Evolutionary conservation across 768 basidiomycete genomes (phyloP).

Genomic region (Hemileccinum impolitum): DNA sequence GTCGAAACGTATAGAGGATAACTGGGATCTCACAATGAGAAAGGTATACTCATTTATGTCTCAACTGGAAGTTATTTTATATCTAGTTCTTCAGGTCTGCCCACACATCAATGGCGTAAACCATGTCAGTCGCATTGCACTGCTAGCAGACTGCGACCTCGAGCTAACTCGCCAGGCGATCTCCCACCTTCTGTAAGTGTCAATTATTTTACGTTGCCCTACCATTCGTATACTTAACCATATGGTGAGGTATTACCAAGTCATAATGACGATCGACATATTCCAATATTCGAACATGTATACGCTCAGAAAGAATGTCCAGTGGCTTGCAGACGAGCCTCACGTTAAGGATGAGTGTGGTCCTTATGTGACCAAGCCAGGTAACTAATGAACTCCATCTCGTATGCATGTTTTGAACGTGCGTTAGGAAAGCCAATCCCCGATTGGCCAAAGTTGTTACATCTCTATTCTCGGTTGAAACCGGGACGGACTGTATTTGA

Average conservation of each 20-base stretch:
- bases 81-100: constrained; percentile 46
- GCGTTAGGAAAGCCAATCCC: constrained; percentile 53
- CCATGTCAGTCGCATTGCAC: constrained; percentile 87
- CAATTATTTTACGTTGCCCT: background rate
- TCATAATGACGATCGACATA: constrained; percentile 94
- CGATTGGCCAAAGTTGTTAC: constrained; percentile 85
- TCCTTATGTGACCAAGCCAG: constrained; percentile 80
- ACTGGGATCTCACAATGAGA: constrained; percentile 94
- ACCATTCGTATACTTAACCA: constrained; percentile 3
- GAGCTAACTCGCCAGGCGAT: constrained; percentile 81
- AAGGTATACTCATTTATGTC: constrained; percentile 50
- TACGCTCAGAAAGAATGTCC: constrained; percentile 79
- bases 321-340: constrained; percentile 81
- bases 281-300: constrained; percentile 99
- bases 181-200: constrained; percentile 81
- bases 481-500: constrained; percentile 80
- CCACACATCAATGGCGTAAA: constrained; percentile 86
- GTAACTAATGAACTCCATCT: constrained; percentile 31
- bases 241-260: constrained; percentile 82
- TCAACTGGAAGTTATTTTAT: background rate
- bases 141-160: constrained; percentile 86
- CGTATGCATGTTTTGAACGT: constrained; percentile 1
- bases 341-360: constrained; percentile 91
- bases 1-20: constrained; percentile 74
- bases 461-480: constrained; percentile 82